Conservation (phyloP, 352 stramenopile genomes). For the Phytophthora pluvialis region DNA sequence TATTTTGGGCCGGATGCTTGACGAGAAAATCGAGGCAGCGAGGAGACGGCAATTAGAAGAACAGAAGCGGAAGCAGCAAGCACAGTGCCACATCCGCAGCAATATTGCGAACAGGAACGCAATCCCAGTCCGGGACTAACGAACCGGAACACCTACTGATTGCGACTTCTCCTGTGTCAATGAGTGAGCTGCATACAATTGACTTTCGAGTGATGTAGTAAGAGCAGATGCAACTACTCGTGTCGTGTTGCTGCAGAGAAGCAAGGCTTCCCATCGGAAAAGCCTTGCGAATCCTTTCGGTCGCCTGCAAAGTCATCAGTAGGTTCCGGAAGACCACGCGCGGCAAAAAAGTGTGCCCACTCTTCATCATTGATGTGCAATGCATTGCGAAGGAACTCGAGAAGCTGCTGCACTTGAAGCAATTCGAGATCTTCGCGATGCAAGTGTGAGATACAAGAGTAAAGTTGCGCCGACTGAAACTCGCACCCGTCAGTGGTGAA, state of each 20-base stretch:
- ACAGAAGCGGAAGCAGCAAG: constrained; percentile 22
- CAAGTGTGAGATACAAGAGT: constrained; percentile 41
- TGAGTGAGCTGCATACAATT: constrained; percentile 15
- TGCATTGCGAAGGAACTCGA: constrained; percentile 51
- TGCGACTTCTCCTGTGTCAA: constrained; percentile 17
- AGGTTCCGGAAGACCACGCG: constrained; percentile 40
- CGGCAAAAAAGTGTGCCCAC: constrained; percentile 57
- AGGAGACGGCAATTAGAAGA: constrained; percentile 36
- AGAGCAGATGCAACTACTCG: constrained; percentile 7
- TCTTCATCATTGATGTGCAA: constrained; percentile 41
- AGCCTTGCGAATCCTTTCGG: constrained; percentile 26
- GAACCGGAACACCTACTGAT: constrained; percentile 3
- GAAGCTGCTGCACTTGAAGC: constrained; percentile 53
- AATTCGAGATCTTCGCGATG: constrained; percentile 56
- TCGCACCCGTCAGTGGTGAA: constrained; percentile 51
- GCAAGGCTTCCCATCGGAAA: constrained; percentile 5
- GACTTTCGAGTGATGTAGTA: constrained; percentile 19
- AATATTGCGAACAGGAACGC: constrained; percentile 8
- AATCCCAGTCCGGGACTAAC: constrained; percentile 24
- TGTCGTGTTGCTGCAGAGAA: constrained; percentile 8
- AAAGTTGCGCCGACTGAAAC: constrained; percentile 52
- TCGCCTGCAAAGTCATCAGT: constrained; percentile 26
- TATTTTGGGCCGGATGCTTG: constrained; percentile 68
- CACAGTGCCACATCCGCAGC: constrained; percentile 11
- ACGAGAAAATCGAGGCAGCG: constrained; percentile 62